phyloP scores from a whole-genome alignment of 441 rosid species.

The Populus trichocarpa region DNA sequence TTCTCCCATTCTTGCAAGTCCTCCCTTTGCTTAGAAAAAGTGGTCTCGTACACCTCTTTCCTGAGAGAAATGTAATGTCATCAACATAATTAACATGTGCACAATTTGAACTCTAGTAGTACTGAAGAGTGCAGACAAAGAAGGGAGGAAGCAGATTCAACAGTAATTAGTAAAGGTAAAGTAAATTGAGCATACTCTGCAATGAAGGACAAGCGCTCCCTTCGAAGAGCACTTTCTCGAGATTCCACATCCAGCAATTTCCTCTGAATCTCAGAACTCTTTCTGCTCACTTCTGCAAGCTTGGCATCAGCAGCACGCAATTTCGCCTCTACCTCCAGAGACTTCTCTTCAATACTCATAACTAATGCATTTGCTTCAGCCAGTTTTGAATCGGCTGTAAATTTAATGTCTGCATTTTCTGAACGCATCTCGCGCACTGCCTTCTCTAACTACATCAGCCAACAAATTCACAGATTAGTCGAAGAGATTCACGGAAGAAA shows the following conservation, averaged over 20 bases:
- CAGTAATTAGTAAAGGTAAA: slow-evolving; percentile 3
- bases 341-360: slow-evolving; percentile 71
- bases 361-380: slow-evolving; percentile 87
- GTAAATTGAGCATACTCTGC: slow-evolving; percentile 58
- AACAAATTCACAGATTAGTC: too few species aligned
- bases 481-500: neutral
- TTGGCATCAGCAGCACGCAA: slow-evolving; percentile 81
- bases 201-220: slow-evolving; percentile 71
- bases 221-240: slow-evolving; percentile 61
- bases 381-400: slow-evolving; percentile 85
- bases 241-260: slow-evolving; percentile 76
- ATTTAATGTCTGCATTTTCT: slow-evolving; percentile 86
- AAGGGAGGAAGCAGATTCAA: slow-evolving; percentile 1
- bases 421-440: slow-evolving; percentile 78
- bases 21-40: slow-evolving; percentile 83
- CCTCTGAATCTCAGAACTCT: slow-evolving; percentile 76
- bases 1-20: slow-evolving; percentile 93
- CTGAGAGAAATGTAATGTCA: slow-evolving; percentile 36
- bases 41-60: slow-evolving; percentile 64
- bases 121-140: neutral
- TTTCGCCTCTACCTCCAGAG: slow-evolving; percentile 82
- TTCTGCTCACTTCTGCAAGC: slow-evolving; percentile 92
- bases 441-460: slow-evolving; percentile 58
- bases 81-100: slow-evolving; percentile 2
- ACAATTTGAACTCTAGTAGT: slow-evolving; percentile 1